These are phyloP conservation scores for Tetracentron sinense DNA, from an alignment of 164 flowering plant species.

Conservation along the genomic window DNA sequence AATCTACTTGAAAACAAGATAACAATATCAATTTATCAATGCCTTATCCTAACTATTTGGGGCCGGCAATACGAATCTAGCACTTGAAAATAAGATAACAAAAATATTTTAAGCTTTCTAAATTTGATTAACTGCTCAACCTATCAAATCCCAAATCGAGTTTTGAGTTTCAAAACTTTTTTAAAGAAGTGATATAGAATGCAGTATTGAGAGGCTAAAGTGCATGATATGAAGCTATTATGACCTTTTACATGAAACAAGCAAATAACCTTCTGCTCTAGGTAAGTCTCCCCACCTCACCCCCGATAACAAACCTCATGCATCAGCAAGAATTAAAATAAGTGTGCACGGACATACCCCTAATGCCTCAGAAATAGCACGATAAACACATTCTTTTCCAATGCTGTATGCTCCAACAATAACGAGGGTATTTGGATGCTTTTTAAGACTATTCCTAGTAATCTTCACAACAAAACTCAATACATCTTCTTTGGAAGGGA, in stretches of 20 bases:
- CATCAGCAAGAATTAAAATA: background rate
- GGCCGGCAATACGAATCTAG: too few species aligned
- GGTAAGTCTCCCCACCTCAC: too few species aligned
- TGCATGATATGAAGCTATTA: too few species aligned
- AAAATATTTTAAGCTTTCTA: background rate
- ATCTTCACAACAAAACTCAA: slow-evolving; percentile 47
- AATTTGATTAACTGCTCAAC: background rate
- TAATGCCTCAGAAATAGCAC: slow-evolving; percentile 62
- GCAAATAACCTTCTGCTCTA: too few species aligned
- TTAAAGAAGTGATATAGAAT: too few species aligned
- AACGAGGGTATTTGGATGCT: slow-evolving; percentile 61
- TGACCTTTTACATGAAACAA: too few species aligned
- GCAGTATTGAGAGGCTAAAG: too few species aligned
- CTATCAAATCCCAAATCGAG: background rate
- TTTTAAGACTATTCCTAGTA: slow-evolving; percentile 36
- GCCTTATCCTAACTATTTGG: too few species aligned
- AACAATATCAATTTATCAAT: too few species aligned
- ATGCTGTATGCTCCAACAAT: slow-evolving; percentile 84
- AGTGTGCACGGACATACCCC: slow-evolving; percentile 33
- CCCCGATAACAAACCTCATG: background rate
- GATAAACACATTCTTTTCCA: slow-evolving; percentile 74
- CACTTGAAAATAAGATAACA: background rate
- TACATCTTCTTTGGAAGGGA: slow-evolving; percentile 64
- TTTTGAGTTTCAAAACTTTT: too few species aligned
- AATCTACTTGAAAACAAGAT: too few species aligned